Percentiles rank a stretch among this genome's conserved stretches.
phyloP scores from a whole-genome alignment of 2,329 filamentous ascomycete species.

The Fusarium sarcochroum region DNA sequence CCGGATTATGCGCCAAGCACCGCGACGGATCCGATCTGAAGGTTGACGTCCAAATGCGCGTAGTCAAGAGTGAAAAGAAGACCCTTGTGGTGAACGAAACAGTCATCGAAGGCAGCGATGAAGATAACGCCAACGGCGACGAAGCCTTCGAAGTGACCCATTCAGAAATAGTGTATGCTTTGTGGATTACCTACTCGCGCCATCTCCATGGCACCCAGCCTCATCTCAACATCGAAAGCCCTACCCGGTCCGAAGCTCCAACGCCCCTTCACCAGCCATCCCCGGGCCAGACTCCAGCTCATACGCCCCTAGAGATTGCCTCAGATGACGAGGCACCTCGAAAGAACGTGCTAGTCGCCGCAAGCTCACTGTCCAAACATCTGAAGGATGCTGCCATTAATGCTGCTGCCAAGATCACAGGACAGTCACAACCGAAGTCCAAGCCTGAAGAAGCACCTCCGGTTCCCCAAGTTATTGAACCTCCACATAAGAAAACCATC shows the following conservation, averaged over 20 bases:
- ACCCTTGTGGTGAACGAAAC: conserved; percentile 72
- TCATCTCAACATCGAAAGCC: conserved; percentile 71
- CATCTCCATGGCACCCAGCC: conserved; percentile 85
- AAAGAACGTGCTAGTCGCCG: conserved; percentile 57
- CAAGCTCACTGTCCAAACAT: conserved; percentile 67
- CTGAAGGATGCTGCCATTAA: conserved; percentile 69
- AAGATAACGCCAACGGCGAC: conserved; percentile 62
- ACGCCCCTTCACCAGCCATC: conserved; percentile 85
- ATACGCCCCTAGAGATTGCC: conserved; percentile 69
- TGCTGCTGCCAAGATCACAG: conserved; percentile 68
- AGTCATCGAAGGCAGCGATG: conserved; percentile 73
- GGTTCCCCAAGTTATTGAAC: conserved; percentile 54
- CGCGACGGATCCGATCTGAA: conserved; percentile 92
- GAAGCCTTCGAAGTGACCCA: conserved; percentile 64
- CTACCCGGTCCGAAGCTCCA: conserved; percentile 72
- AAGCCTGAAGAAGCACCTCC: conserved; percentile 53
- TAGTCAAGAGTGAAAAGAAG: conserved; percentile 89
- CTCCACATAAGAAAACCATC: conserved; percentile 82
- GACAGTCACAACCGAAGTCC: conserved; percentile 53
- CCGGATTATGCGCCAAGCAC: conserved; percentile 87
- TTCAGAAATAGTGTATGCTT: conserved; percentile 88
- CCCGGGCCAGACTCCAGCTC: conserved; percentile 76
- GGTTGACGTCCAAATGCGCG: conserved; percentile 96
- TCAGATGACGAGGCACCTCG: conserved; percentile 66
- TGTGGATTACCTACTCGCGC: conserved; percentile 97